A percentile compares a stretch with the other conserved stretches of the same genome.
phyloP scores from a whole-genome alignment of 2,329 filamentous ascomycete species.

The Magnaporthales sp. region DNA sequence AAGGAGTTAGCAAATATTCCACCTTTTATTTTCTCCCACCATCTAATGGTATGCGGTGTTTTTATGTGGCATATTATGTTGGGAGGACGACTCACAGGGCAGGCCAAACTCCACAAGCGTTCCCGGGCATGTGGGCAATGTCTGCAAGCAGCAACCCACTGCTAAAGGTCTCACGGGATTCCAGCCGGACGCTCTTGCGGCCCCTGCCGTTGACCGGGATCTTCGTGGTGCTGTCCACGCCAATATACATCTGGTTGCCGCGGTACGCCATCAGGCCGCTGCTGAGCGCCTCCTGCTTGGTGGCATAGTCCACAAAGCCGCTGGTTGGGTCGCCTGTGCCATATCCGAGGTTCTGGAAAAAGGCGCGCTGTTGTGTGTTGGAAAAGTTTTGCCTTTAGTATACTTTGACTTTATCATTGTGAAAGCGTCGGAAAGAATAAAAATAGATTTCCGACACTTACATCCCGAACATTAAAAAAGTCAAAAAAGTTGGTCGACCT shows the following conservation, averaged over 20 bases:
- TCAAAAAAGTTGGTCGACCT: slow-evolving; percentile 1
- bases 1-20: not conserved
- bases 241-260: slow-evolving; percentile 28
- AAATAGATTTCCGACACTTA: not conserved
- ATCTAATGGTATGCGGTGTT: not conserved
- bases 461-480: slow-evolving; percentile 3
- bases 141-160: slow-evolving; percentile 37
- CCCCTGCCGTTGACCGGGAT: slow-evolving; percentile 21
- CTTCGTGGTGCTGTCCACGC: slow-evolving; percentile 29
- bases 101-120: slow-evolving; percentile 40
- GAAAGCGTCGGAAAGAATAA: not conserved
- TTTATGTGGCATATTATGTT: not conserved
- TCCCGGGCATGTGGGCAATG: slow-evolving; percentile 40
- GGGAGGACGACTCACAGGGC: slow-evolving; percentile 24
- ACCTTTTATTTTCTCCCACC: not conserved
- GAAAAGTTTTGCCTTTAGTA: not conserved
- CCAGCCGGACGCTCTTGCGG: slow-evolving; percentile 35
- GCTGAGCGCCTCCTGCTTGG: slow-evolving; percentile 23
- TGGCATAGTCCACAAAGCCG: slow-evolving; percentile 25
- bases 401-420: too few relatives aligned
- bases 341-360: slow-evolving; percentile 2
- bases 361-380: not conserved
- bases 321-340: slow-evolving; percentile 9
- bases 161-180: slow-evolving; percentile 34
- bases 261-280: slow-evolving; percentile 29